phyloP scores from a whole-genome alignment of 768 basidiomycete species.

The Leucosporidium scottii region DNA sequence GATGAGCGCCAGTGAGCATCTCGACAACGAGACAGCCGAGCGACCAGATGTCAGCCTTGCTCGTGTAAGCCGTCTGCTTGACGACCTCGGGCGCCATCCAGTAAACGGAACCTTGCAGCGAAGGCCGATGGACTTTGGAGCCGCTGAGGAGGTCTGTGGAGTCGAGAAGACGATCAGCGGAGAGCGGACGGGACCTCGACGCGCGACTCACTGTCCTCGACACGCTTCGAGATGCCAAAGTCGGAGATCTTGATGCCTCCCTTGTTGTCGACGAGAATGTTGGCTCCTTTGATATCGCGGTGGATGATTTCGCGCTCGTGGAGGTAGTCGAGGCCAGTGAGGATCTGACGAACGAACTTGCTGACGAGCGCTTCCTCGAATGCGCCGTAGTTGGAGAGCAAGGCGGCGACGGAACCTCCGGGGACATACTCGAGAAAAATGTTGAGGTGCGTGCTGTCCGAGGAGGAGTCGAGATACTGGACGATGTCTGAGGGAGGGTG shows the following conservation, averaged over 20 bases:
- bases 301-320: slow-evolving; percentile 90
- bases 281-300: slow-evolving; percentile 97
- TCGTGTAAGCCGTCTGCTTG: slow-evolving; percentile 92
- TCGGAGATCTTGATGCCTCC: slow-evolving; percentile 97
- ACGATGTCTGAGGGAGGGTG: slow-evolving; percentile 67
- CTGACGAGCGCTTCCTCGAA: slow-evolving; percentile 88
- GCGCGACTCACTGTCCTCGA: slow-evolving; percentile 74
- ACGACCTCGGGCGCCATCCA: slow-evolving; percentile 99
- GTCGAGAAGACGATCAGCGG: not conserved
- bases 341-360: slow-evolving; percentile 85
- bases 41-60: slow-evolving; percentile 93
- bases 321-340: slow-evolving; percentile 83
- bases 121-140: slow-evolving; percentile 75
- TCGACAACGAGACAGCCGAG: slow-evolving; percentile 95
- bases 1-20: slow-evolving; percentile 94
- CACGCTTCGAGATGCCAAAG: slow-evolving; percentile 97
- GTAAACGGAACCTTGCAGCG: slow-evolving; percentile 93
- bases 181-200: not conserved
- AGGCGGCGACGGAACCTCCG: slow-evolving; percentile 86
- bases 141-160: slow-evolving; percentile 43
- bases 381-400: slow-evolving; percentile 73
- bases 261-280: slow-evolving; percentile 87
- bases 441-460: slow-evolving; percentile 71
- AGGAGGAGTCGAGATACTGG: slow-evolving; percentile 93
- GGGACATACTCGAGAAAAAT: slow-evolving; percentile 99